These are phyloP conservation scores for Durotheca rogersii DNA, from an alignment of 495 filamentous ascomycete genomes.

Conservation along the genomic window DNA sequence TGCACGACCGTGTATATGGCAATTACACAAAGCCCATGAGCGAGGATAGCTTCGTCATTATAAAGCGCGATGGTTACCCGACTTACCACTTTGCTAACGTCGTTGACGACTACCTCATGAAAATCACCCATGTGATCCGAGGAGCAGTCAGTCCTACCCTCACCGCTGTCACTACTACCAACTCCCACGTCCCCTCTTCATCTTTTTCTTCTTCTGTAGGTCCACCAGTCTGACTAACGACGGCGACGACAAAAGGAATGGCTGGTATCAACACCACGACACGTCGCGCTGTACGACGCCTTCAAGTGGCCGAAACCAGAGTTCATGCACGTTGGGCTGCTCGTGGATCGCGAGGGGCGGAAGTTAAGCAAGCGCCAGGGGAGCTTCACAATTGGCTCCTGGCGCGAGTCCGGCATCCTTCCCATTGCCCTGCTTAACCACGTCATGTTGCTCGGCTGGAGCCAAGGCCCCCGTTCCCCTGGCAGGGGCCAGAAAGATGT, in stretches of 20 bases:
- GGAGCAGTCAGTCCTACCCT: conserved; percentile 60
- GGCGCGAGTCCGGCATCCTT: conserved; percentile 67
- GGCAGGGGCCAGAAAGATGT: conserved; percentile 55
- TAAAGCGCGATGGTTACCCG: conserved; percentile 87
- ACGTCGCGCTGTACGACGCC: conserved; percentile 80
- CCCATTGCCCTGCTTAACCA: conserved; percentile 80
- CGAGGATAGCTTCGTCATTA: conserved; percentile 65
- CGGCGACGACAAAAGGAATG: conserved; percentile 79
- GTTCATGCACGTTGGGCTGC: conserved; percentile 87
- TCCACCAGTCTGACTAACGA: too few species aligned
- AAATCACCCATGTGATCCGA: conserved; percentile 92
- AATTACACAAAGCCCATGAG: conserved; percentile 47
- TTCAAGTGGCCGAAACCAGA: conserved; percentile 82
- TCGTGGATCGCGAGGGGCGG: conserved; percentile 69
- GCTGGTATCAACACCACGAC: conserved; percentile 90
- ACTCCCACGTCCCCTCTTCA: too few species aligned
- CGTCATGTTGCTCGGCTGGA: conserved; percentile 84
- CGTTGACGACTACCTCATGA: conserved; percentile 91
- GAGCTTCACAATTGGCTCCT: conserved; percentile 68
- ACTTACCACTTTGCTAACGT: conserved; percentile 98
- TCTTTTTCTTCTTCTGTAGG: too few species aligned
- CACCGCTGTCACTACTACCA: neutral
- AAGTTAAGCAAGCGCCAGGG: conserved; percentile 89
- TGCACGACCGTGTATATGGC: conserved; percentile 77
- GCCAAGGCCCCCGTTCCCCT: conserved; percentile 58